phyloP scores from a whole-genome alignment of 495 filamentous ascomycete species.

The Trichodelitschia bisporula region DNA sequence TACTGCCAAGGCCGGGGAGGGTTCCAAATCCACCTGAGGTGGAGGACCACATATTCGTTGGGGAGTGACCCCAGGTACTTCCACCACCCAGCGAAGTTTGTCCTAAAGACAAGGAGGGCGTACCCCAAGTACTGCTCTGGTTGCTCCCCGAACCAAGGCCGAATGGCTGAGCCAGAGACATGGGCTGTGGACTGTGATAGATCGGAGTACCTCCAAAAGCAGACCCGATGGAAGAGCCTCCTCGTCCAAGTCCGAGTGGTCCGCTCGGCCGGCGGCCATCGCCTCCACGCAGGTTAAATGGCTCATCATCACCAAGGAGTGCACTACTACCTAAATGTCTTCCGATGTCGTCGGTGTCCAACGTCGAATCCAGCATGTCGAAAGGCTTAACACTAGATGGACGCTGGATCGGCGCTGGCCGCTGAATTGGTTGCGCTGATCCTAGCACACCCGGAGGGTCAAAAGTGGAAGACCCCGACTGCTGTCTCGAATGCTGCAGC shows the following conservation, averaged over 20 bases:
- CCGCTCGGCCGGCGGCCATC: no score
- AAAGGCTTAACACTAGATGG: slow-evolving; percentile 51
- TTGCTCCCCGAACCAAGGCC: slow-evolving; percentile 6
- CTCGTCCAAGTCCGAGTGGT: no score
- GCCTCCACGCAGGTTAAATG: no score
- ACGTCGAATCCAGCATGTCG: slow-evolving; percentile 21
- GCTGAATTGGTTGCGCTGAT: slow-evolving; percentile 38
- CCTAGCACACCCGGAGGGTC: slow-evolving; percentile 3
- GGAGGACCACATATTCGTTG: slow-evolving; percentile 4
- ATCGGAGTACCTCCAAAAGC: no score
- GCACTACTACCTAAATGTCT: slow-evolving; percentile 82
- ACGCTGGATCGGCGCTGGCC: slow-evolving; percentile 70
- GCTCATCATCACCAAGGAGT: slow-evolving; percentile 49
- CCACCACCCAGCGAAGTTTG: slow-evolving; percentile 4
- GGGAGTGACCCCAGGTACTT: slow-evolving; percentile 10
- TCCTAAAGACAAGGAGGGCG: slow-evolving; percentile 11
- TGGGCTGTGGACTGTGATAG: no score
- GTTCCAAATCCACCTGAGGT: no score
- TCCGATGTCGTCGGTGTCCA: slow-evolving; percentile 49
- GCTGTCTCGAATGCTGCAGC: slow-evolving; percentile 28
- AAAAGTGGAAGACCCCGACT: slow-evolving; percentile 27
- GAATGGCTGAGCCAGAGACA: no score
- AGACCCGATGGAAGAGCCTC: no score
- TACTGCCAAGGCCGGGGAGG: no score
- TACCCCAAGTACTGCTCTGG: slow-evolving; percentile 10